Percentiles rank a stretch among this genome's conserved stretches.
Evolutionary conservation across 179 eudicot species (phyloP).

Genomic region (Sideroxylon spinosum): DNA sequence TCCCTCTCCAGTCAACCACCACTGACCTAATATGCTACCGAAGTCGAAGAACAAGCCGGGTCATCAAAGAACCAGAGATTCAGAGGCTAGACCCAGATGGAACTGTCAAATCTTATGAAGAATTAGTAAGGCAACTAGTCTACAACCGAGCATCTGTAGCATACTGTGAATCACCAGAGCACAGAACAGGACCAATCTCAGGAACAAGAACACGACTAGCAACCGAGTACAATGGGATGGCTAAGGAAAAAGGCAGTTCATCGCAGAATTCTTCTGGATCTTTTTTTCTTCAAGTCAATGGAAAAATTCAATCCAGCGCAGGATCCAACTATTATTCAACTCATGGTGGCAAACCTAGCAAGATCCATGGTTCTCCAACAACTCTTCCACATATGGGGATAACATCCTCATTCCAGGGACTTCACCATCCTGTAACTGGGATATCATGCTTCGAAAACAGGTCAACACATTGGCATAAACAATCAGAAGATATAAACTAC

Average conservation of each 20-base stretch:
- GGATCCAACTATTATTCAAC: conserved; percentile 30
- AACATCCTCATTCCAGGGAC: conserved; percentile 16
- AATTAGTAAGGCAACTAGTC: conserved; percentile 14
- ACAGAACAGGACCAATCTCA: conserved; percentile 15
- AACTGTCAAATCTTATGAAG: conserved; percentile 14
- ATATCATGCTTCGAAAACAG: conserved; percentile 18
- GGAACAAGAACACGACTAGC: conserved; percentile 13
- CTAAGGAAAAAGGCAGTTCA: conserved; percentile 31
- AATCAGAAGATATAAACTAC: conserved; percentile 20
- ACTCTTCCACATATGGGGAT: conserved; percentile 16
- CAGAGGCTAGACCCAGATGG: conserved; percentile 30
- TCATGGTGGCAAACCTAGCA: conserved; percentile 10
- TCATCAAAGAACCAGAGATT: conserved; percentile 30
- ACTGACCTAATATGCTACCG: conserved; percentile 10
- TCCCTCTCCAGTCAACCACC: conserved; percentile 47
- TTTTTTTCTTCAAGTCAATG: conserved; percentile 24
- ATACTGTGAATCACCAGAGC: conserved; percentile 16
- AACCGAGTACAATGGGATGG: conserved; percentile 17
- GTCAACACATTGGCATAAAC: conserved; percentile 16
- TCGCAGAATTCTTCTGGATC: conserved; percentile 40
- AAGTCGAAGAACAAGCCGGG: conserved; percentile 17
- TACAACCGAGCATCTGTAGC: conserved; percentile 14
- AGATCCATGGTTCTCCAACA: not conserved
- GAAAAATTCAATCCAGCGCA: conserved; percentile 26
- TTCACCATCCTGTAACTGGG: conserved; percentile 22